Base-by-base conservation (phyloP, 495 filamentous ascomycete genomes). In the Apiosordaria backusii region DNA sequence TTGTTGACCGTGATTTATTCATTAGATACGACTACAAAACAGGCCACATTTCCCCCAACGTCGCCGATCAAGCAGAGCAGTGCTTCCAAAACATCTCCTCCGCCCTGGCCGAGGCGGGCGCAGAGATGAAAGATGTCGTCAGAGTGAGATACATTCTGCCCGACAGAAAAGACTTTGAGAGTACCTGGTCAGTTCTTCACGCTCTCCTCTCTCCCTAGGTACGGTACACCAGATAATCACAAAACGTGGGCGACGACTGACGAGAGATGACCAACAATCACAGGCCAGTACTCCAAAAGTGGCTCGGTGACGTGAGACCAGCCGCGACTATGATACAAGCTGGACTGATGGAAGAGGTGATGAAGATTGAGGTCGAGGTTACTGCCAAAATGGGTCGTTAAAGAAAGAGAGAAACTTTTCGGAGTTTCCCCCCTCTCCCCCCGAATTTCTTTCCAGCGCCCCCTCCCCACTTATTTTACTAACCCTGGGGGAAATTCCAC, bases 351-450 rank as follows among this genome's bases (percentile, higher is more conserved):
- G 71, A 77, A 63, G 76, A 77, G 64, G 72, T 59, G 60, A 80
- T 80, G 78, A 73, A 70, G 73, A 74, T 80, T 61, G 78, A 80
- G 69, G 68, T 80, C 26, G 77, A 80, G 71, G 77, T 78, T 54
- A 79, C 77, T 52, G 78, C 78, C 2, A 66, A 64, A 65, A 70
- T 65, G 67, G 66, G 18, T 4, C 7, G 21, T 6, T 54, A 35
- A 35, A 35, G 29, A 35, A n/a, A n/a, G n/a, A n/a, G n/a, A n/a
- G n/a, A n/a, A n/a, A n/a, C n/a, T n/a, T n/a, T n/a, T n/a, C n/a
- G n/a, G n/a, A n/a, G n/a, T n/a, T n/a, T n/a, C n/a, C n/a, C n/a
- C n/a, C n/a, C n/a, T n/a, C n/a, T n/a, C n/a, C n/a, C n/a, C n/a
- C n/a, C n/a, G n/a, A n/a, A n/a, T n/a, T n/a, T n/a, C n/a, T n/a